phyloP scores from a whole-genome alignment of 768 basidiomycete species.

The Lactifluus subvellereus region DNA sequence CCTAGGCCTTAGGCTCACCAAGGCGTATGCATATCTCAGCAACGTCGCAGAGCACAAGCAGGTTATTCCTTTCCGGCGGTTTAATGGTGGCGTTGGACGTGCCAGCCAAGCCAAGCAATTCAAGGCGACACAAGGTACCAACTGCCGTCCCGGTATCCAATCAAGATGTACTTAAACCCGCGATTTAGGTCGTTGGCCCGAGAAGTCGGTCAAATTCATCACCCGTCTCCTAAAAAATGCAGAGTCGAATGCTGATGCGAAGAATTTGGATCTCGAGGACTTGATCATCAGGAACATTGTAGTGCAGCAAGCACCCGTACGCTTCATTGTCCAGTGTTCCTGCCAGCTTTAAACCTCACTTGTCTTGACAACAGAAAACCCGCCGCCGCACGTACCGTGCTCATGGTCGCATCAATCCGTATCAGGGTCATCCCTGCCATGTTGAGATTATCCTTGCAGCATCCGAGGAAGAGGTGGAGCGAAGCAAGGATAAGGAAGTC shows the following conservation, averaged over 20 bases:
- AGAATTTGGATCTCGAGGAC: conserved; percentile 90
- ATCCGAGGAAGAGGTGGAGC: conserved; percentile 79
- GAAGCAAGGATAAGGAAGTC: conserved; percentile 77
- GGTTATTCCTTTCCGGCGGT: conserved; percentile 93
- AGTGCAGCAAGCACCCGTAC: conserved; percentile 95
- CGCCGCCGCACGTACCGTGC: conserved; percentile 99
- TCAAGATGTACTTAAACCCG: background rate
- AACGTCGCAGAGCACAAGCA: conserved; percentile 97
- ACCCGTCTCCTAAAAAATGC: conserved; percentile 95
- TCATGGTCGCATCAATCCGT: conserved; percentile 97
- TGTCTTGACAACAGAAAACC: conserved; percentile 63
- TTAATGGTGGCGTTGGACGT: conserved; percentile 91
- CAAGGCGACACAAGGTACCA: conserved; percentile 90
- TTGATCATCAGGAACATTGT: conserved; percentile 94
- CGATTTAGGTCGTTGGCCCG: conserved; percentile 92
- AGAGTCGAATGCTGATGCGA: conserved; percentile 97
- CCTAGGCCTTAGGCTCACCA: conserved; percentile 86
- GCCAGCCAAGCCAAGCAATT: conserved; percentile 95
- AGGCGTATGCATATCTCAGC: conserved; percentile 91
- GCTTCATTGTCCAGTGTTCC: conserved; percentile 30
- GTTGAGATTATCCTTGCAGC: conserved; percentile 90
- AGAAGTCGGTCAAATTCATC: conserved; percentile 96
- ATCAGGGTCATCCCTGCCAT: conserved; percentile 97
- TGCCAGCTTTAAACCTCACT: background rate
- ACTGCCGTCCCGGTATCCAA: background rate